Evolutionary conservation across 257 asterid species (phyloP).

Genomic region (Mentha longifolia): DNA sequence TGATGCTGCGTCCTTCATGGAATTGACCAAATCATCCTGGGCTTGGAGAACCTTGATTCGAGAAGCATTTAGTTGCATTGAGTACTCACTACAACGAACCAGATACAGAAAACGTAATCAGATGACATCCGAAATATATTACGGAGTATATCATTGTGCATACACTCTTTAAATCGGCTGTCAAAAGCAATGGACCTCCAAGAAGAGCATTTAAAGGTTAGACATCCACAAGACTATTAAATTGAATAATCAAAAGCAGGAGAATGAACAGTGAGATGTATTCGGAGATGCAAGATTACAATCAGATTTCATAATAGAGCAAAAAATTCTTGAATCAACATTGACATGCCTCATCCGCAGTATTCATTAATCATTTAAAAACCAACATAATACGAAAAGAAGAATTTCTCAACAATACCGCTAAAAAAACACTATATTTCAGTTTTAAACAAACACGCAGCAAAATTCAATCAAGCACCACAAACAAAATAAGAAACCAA

Average conservation of each 20-base stretch:
- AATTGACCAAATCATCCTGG: constrained; percentile 73
- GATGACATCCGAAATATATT: constrained; percentile 7
- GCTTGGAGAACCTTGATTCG: constrained; percentile 87
- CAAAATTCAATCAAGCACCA: neutral
- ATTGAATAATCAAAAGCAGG: constrained; percentile 4
- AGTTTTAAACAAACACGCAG: constrained; percentile 9
- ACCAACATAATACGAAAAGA: neutral
- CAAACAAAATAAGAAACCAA: neutral
- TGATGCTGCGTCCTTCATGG: constrained; percentile 68
- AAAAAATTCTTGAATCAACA: constrained; percentile 16
- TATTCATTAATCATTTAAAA: neutral
- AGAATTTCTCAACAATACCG: constrained; percentile 1
- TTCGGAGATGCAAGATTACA: neutral
- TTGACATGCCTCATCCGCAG: neutral
- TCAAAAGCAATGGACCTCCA: neutral
- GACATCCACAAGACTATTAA: neutral
- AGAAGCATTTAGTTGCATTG: constrained; percentile 87
- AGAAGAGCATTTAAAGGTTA: neutral
- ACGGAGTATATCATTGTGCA: constrained; percentile 3
- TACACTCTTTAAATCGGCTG: neutral
- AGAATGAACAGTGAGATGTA: neutral
- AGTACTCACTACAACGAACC: constrained; percentile 66
- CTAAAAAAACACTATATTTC: neutral
- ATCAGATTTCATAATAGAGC: constrained; percentile 18
- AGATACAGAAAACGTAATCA: constrained; percentile 29